A percentile compares a stretch with the other conserved stretches of the same genome.
Evolutionary conservation across 129 eudicot genomes (phyloP).

Genomic region (Arctium minus): DNA sequence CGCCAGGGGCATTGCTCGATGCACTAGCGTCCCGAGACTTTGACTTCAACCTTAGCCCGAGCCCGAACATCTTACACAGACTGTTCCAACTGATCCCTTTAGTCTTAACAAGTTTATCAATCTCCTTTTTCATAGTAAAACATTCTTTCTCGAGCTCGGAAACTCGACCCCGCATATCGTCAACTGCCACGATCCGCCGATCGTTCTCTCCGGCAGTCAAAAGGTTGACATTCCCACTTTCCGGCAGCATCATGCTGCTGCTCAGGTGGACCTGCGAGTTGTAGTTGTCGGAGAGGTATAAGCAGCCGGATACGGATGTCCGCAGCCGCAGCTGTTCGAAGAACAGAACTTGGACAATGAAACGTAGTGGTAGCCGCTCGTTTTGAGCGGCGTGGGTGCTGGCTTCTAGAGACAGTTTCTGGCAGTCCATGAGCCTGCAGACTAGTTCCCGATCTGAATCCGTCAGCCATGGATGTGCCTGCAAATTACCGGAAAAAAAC

Average conservation of each 20-base stretch:
- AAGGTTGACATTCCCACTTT: constrained; percentile 21
- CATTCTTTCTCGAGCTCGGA: constrained; percentile 73
- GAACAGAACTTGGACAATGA: constrained; percentile 70
- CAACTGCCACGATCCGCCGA: constrained; percentile 30
- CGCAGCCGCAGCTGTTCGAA: constrained; percentile 75
- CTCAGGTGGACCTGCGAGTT: constrained; percentile 42
- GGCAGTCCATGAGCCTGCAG: constrained; percentile 73
- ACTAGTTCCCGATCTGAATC: constrained; percentile 68
- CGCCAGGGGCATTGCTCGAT: constrained; percentile 14
- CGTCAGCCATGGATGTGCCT: constrained; percentile 77
- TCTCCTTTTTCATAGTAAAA: constrained; percentile 54
- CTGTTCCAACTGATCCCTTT: constrained; percentile 59
- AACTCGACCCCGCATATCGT: constrained; percentile 60
- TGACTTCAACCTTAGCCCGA: constrained; percentile 28
- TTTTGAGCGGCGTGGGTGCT: constrained; percentile 80
- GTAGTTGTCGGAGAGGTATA: constrained; percentile 52
- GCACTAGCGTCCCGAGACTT: constrained; percentile 29
- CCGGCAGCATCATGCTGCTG: constrained; percentile 26
- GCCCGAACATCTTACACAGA: constrained; percentile 44
- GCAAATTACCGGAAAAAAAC: neutral
- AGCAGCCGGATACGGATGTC: constrained; percentile 57
- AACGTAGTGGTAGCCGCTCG: constrained; percentile 72
- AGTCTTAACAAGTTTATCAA: constrained; percentile 56
- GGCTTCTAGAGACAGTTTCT: constrained; percentile 75
- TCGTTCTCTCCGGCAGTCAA: constrained; percentile 17